Evolutionary conservation across 192 early-diverging fungal species (phyloP), one percentile per base, ranked within the genome.

Genomic region (Lobosporangium transversale): DNA sequence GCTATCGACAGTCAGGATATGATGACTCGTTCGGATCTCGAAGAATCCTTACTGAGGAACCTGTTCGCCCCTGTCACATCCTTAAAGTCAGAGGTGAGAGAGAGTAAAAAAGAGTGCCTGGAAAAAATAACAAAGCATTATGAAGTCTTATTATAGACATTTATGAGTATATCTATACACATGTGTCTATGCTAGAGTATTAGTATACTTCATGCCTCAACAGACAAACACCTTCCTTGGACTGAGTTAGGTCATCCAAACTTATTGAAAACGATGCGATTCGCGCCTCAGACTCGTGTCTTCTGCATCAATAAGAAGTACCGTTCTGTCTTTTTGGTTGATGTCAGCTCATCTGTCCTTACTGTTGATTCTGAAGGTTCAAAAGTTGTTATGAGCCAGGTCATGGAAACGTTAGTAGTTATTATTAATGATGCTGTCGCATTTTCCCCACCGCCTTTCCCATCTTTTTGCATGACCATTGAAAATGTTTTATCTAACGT

Each of bases 231-330:
- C 48, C 63, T 76, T 3, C 73, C 73, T 27, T 76, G 73, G 73
- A 62, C 73, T 18, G 58, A 62, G 24, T 26, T 15, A 23, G 48
- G 15, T 1, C 73, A 67, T 29, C 33, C 54, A 10, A 49, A 67
- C 31, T n/a, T 42, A 31, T 26, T 62, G 12, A 30, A 43, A 10
- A 21, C 52, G 15, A 67, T 76, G 73, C 51, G 83, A 29, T 79
- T 94, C 15, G 90, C 88, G 10, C 90, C 92, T 2, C 78, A 88
- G n/a, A 91, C 92, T 0, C 78, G 83, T 11, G 86, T 94, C 27
- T 79, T 86, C 15, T 79, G 78, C 9, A 55, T 91, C 43, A 82
- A 85, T 33, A 66, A 79, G 23, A 78, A 88, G 66, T 86, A 93
- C 56, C 74, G 87, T 1, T 78, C 91, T 26, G 87, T 89, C 3